These are phyloP conservation scores for Shiraia sp. DNA, from an alignment of 2,329 filamentous ascomycete species.

Conservation along the genomic window DNA sequence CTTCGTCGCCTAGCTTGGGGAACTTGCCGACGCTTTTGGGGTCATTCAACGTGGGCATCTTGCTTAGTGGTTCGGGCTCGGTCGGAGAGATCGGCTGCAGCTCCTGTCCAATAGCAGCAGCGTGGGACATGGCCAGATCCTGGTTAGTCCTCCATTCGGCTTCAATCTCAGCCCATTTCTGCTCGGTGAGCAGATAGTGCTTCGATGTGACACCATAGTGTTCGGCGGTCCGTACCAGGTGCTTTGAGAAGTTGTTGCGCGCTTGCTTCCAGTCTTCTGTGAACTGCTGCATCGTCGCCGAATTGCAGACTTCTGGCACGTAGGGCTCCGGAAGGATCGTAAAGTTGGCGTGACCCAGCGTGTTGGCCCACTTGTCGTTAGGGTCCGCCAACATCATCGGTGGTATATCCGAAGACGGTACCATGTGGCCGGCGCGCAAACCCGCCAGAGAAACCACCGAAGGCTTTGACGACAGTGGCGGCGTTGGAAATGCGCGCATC, in stretches of 20 bases:
- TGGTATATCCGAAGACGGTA: conserved; percentile 61
- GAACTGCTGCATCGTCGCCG: conserved; percentile 65
- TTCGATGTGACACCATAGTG: conserved; percentile 90
- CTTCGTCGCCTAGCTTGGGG: conserved; percentile 82
- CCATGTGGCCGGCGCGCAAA: conserved; percentile 47
- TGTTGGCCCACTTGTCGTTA: conserved; percentile 80
- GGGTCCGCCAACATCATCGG: conserved; percentile 70
- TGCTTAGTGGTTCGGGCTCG: conserved; percentile 61
- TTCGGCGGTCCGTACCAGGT: conserved; percentile 83
- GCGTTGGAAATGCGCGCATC: conserved; percentile 60
- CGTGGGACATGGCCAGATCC: conserved; percentile 61
- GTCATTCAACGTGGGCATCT: conserved; percentile 70
- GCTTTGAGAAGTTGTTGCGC: conserved; percentile 83
- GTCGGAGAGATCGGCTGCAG: conserved; percentile 45
- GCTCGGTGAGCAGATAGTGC: conserved; percentile 81
- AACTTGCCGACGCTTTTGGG: conserved; percentile 76
- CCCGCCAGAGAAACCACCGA: conserved; percentile 74
- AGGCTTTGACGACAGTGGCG: conserved; percentile 75
- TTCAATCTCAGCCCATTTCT: conserved; percentile 86
- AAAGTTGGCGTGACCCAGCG: conserved; percentile 91
- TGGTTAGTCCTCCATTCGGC: conserved; percentile 72
- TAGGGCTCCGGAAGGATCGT: conserved; percentile 85
- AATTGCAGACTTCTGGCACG: conserved; percentile 63
- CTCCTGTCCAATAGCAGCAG: conserved; percentile 39
- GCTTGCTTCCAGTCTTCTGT: conserved; percentile 82